Conservation (phyloP, 1,284 basidiomycete genomes). For the Peniophora sp. region DNA sequence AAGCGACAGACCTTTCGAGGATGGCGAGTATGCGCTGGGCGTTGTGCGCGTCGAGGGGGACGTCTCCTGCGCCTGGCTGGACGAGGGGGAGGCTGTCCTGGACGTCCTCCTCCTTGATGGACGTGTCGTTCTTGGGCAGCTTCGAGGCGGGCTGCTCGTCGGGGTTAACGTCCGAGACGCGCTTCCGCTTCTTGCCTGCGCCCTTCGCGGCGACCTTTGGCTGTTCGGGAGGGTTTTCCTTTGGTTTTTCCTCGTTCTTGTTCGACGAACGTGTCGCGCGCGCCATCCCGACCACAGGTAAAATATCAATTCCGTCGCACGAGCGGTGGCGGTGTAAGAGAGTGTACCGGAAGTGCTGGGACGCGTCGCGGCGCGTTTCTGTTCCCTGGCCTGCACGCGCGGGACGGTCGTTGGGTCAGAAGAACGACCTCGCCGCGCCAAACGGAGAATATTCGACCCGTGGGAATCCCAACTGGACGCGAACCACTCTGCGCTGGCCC, state of each 20-base stretch:
- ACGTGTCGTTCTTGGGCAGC: constrained; percentile 30
- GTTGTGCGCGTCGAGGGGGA: constrained; percentile 38
- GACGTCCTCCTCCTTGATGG: constrained; percentile 26
- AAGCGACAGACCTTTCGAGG: constrained; percentile 55
- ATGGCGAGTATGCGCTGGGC: constrained; percentile 66
- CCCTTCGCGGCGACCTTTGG: constrained; percentile 24
- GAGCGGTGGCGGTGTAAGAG: constrained; percentile 11
- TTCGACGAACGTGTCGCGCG: constrained; percentile 55
- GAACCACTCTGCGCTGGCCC: constrained; percentile 1
- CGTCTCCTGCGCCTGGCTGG: constrained; percentile 34
- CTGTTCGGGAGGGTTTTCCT: constrained; percentile 18
- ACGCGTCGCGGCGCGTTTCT: neutral
- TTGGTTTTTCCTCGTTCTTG: constrained; percentile 14
- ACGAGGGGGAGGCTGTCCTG: neutral
- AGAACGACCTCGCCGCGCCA: neutral
- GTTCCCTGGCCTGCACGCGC: neutral
- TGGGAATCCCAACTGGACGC: too few relatives aligned
- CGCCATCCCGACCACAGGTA: constrained; percentile 38
- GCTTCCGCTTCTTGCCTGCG: constrained; percentile 55
- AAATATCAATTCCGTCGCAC: too few relatives aligned
- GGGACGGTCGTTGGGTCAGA: neutral
- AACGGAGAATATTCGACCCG: neutral
- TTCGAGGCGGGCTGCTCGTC: constrained; percentile 40
- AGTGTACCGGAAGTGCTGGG: constrained; percentile 5
- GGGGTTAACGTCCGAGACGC: constrained; percentile 31